phyloP scores from a whole-genome alignment of 352 stramenopile species.

The Pythium guiyangense region DNA sequence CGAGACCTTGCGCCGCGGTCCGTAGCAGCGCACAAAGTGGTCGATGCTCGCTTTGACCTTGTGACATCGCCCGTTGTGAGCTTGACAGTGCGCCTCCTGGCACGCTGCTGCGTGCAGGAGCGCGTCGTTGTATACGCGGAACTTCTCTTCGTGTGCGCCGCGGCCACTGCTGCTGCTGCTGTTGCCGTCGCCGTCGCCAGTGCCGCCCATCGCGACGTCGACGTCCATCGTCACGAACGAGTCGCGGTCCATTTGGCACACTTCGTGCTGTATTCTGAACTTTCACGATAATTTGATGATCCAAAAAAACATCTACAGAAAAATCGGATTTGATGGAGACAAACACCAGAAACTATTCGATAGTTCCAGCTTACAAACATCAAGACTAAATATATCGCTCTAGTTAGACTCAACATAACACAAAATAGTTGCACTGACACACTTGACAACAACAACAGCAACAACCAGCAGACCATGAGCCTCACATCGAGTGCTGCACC shows the following conservation, averaged over 20 bases:
- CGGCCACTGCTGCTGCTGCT: conserved; percentile 10
- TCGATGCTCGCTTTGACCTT: conserved; percentile 88
- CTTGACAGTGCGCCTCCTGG: conserved; percentile 46
- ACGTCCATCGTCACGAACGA: conserved; percentile 27
- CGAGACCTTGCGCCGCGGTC: conserved; percentile 53
- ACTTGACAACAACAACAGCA: no score
- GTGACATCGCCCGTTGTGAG: conserved; percentile 63
- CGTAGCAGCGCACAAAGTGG: conserved; percentile 86
- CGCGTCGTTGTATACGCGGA: conserved; percentile 83
- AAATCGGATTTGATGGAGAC: neutral
- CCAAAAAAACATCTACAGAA: no score
- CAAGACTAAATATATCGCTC: no score
- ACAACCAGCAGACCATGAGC: no score
- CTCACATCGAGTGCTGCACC: no score
- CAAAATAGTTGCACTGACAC: no score
- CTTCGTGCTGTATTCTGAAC: neutral
- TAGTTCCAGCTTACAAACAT: no score
- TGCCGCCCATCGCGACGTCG: conserved; percentile 41
- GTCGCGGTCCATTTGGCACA: conserved; percentile 14
- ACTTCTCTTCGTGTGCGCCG: conserved; percentile 72
- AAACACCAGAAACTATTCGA: neutral
- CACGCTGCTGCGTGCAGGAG: conserved; percentile 70
- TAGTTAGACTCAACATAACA: no score
- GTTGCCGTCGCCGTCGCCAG: conserved; percentile 8
- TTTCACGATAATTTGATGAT: neutral